These are phyloP conservation scores for Naganishia vishniacii DNA, from an alignment of 768 basidiomycete genomes.

Conservation along the genomic window DNA sequence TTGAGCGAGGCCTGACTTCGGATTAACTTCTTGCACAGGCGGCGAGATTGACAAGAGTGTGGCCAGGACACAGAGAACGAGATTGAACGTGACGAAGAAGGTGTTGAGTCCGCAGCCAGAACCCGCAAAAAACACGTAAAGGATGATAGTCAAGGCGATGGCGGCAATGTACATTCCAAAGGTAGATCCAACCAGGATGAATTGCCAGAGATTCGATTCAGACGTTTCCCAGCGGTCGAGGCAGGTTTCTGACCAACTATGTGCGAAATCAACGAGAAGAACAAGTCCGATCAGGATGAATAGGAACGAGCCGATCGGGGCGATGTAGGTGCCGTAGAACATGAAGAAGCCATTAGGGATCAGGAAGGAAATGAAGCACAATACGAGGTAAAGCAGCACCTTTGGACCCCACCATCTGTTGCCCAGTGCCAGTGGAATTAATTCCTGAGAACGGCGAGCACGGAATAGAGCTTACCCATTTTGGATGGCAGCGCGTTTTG, in stretches of 20 bases:
- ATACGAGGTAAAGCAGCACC: constrained; percentile 76
- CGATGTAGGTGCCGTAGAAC: constrained; percentile 87
- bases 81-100: constrained; percentile 96
- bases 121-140: constrained; percentile 86
- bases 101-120: constrained; percentile 83
- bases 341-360: constrained; percentile 98
- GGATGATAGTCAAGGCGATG: constrained; percentile 76
- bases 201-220: constrained; percentile 85
- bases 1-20: constrained; percentile 89
- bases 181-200: constrained; percentile 87
- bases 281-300: constrained; percentile 97
- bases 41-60: constrained; percentile 80
- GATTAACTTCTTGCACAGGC: constrained; percentile 81
- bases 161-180: constrained; percentile 77
- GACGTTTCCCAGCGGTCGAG: constrained; percentile 90
- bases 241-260: constrained; percentile 96
- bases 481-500: constrained; percentile 90
- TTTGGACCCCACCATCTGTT: constrained; percentile 98
- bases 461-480: constrained; percentile 69
- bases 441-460: neutral
- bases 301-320: constrained; percentile 82
- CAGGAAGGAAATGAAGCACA: constrained; percentile 77
- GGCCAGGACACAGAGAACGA: constrained; percentile 69
- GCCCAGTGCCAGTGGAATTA: neutral
- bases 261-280: constrained; percentile 95